phyloP scores from a whole-genome alignment of 306 rosid species.

The Quercus cerris region DNA sequence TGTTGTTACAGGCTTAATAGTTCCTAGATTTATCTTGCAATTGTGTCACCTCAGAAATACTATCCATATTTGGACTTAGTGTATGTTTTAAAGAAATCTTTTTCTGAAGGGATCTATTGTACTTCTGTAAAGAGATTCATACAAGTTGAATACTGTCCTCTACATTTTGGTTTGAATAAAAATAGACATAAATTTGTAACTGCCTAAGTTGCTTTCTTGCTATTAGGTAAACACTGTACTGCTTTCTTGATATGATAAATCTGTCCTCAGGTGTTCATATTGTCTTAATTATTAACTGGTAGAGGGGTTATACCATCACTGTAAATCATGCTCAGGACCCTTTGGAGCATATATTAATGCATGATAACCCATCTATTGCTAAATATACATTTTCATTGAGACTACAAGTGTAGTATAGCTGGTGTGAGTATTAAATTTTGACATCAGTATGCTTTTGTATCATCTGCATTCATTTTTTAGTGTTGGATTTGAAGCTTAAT shows the following conservation, averaged over 20 bases:
- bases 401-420: neutral
- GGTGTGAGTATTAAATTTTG: neutral
- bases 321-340: neutral
- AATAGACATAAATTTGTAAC: neutral
- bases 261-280: too few species aligned
- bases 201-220: neutral
- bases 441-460: neutral
- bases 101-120: neutral
- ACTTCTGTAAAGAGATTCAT: neutral
- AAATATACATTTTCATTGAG: neutral
- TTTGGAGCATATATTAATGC: neutral
- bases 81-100: neutral
- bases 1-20: too few species aligned
- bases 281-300: neutral
- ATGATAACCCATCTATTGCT: neutral
- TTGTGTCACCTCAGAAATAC: neutral
- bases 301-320: neutral
- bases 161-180: neutral
- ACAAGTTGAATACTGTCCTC: neutral
- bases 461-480: neutral
- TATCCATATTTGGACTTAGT: neutral
- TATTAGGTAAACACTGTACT: neutral
- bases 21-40: neutral
- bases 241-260: neutral
- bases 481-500: slow-evolving; percentile 10